Evolutionary conservation across 345 rosid species (phyloP), one percentile per base, ranked within the genome.

Genomic region (Cardamine resedifolia): DNA sequence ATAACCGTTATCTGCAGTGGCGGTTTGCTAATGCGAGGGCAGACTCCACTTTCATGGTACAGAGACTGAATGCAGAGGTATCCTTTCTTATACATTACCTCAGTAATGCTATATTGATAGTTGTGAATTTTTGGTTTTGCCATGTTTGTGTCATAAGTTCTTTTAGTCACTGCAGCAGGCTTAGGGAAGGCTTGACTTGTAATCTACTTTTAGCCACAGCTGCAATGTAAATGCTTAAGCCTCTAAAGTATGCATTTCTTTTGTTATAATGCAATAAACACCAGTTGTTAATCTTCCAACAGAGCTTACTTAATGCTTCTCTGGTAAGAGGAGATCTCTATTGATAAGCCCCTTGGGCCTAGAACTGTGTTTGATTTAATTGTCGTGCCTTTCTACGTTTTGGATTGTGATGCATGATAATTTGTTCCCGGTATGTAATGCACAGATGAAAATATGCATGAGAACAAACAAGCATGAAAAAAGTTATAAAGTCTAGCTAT

Each of bases 1-100:
- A 94, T 72, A 89, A 90, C 73, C 84, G 84, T 64, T 76, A 85
- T 72, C 77, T 94, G 78, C 94, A 89, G 77, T 90, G 92, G 98
- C 86, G 96, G 77, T 86, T 94, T 77, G 87, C 82, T 50, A 90
- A 89, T 80, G 96, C 97, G 2, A 82, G 87, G 73, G 92, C 90
- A 21, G 90, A 84, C 80, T 83, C 92, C 69, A 82, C 89, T 51
- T 79, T 83, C 85, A 81, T 74, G 78, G 73, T 85, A 74, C 97
- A 89, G 78, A 84, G 65, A 79, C 72, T 75, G 71, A 81, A 26
- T 67, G 92, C 94, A 36, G 92, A 87, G 98, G 98, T 94, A 88
- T 68, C 63, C 14, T 39, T 38, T 55, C 49, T 57, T 50, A 15
- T 50, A n/a, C 49, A 4, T 56, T 52, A 44, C 26, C 18, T 2